Base-by-base conservation (phyloP, 257 asterid species). In the Lithospermum erythrorhizon region DNA sequence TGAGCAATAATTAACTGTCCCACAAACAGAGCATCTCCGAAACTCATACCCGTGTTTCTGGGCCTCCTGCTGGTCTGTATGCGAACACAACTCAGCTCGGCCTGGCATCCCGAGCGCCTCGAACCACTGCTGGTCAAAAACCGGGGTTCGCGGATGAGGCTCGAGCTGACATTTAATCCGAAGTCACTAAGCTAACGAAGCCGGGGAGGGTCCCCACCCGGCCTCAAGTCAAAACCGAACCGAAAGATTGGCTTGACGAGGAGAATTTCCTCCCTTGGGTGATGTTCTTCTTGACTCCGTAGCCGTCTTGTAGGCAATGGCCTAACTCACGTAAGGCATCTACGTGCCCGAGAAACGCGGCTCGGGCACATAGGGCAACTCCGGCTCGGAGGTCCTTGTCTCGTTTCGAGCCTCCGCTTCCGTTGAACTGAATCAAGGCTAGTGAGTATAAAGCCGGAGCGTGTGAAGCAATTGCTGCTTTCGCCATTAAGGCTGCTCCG, bases 301-400 rank as follows among this genome's bases (percentile, higher is more conserved):
- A 90, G 0, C 97, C 96, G 72, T 87, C 95, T 30, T 85, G 97
- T 25, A 90, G 79, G 74, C 97, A 90, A 84, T 87, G 97, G 18
- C 97, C 97, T 16, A 90, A 86, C 79, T 87, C 97, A 0, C 97
- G 83, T 15, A 90, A 85, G 1, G 96, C 95, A 58, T 90, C 97
- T 68, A 90, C 67, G 71, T 90, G 94, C 55, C 96, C 97, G 5
- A 85, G 70, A 48, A 74, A 85, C 18, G 94, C 90, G 35, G 96
- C 94, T 65, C 96, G 86, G 35, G 95, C 96, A 64, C 95, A 87
- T 9, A 90, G 72, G 9, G 95, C 87, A 3, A 90, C 95, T 13
- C 96, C 97, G 3, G 95, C 96, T 1, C 94, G 84, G 0, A 85
- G 73, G 63, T 90, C 86, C 71, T 87, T 87, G 67, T 87, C 94